Base-by-base conservation (phyloP, 208 protist species). In the Leishmania guyanensis region DNA sequence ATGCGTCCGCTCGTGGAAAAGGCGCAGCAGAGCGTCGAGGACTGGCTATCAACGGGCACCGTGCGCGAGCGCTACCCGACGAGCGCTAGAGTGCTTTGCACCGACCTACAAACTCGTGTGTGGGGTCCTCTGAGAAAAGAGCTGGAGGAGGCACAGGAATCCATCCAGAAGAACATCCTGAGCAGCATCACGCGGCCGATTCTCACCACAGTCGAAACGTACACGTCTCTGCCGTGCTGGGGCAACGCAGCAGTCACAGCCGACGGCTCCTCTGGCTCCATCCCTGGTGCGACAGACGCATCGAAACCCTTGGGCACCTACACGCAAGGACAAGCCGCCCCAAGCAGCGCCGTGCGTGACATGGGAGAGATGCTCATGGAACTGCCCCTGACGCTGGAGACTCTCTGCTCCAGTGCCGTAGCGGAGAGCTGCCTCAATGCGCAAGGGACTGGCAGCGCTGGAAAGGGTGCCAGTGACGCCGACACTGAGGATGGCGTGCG, bases 281-380 rank as follows among this genome's bases (percentile, higher is more conserved):
- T 56, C 74, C n/a, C 48, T 53, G 66, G 26, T 4, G 53, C 60
- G 4, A 14, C 72, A 5, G 17, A 22, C 16, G 60, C 79, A 26
- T 51, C 53, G 51, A 60, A 50, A 20, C 12, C 58, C n/a, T 36
- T 80, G 20, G 77, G 75, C 12, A 56, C 65, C 22, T 88, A 90
- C 65, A 77, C 82, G 68, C 79, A 82, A 26, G 84, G 85, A 26
- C 86, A 92, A 53, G 79, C 82, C 73, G 83, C 91, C 3, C 91
- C 90, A 26, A 92, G 84, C 46, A 79, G 80, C 39, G 72, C 89
- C 17, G 87, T 97, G 69, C 89, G 94, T 2, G 82, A 88, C 17
- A 80, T 97, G 72, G 94, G 94, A 5, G 94, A 97, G 75, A 90
- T 88, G 46, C 91, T 97, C 75, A 94, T 97, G 87, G 94, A 93